phyloP scores from a whole-genome alignment of 305 asterid genomes.

The Fraxinus albicans region DNA sequence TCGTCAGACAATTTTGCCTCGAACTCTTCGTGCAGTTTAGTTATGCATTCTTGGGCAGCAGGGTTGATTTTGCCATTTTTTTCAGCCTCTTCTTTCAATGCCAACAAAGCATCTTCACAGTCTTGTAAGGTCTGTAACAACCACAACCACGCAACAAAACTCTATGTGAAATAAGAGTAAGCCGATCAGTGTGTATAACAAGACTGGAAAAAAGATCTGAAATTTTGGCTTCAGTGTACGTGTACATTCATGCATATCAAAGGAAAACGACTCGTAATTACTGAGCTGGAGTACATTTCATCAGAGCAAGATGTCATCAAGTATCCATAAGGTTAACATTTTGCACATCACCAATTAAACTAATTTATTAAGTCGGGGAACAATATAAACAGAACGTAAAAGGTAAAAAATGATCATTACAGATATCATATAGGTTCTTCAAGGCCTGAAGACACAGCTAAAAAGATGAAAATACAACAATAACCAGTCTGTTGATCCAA shows the following conservation, averaged over 20 bases:
- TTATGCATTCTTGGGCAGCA: slow-evolving; percentile 54
- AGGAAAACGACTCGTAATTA: not conserved
- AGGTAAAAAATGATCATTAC: not conserved
- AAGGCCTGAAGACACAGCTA: not conserved
- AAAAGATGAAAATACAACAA: not conserved
- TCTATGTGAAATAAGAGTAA: not conserved
- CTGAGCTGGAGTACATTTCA: not conserved
- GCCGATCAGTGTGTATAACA: not conserved
- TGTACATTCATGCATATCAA: not conserved
- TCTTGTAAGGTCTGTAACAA: slow-evolving; percentile 65
- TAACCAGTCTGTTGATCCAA: not conserved
- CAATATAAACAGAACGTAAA: not conserved
- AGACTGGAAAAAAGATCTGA: not conserved
- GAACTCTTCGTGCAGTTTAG: slow-evolving; percentile 54
- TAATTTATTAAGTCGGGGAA: not conserved
- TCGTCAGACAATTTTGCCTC: slow-evolving; percentile 72
- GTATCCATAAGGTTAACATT: not conserved
- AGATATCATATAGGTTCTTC: not conserved
- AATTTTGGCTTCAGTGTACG: not conserved
- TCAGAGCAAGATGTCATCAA: not conserved
- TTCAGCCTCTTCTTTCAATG: slow-evolving; percentile 41
- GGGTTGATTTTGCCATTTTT: slow-evolving; percentile 33
- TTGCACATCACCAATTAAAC: not conserved
- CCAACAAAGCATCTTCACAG: slow-evolving; percentile 47
- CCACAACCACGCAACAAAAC: slow-evolving; percentile 17